A percentile compares a stretch with the other conserved stretches of the same genome.
phyloP scores from a whole-genome alignment of 208 protist species.

The Leishmania aethiopica region DNA sequence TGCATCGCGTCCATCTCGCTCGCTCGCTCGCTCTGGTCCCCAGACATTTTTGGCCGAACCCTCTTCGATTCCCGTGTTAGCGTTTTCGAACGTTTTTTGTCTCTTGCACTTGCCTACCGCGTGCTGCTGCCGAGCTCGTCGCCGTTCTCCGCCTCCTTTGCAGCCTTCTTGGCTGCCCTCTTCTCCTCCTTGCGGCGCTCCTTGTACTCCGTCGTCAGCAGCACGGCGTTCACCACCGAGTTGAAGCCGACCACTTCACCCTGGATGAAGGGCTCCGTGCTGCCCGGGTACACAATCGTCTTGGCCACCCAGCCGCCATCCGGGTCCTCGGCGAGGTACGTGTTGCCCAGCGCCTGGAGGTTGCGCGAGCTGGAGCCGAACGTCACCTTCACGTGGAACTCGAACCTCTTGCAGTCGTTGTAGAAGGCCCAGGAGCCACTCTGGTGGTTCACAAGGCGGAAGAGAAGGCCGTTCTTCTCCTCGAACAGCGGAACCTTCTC shows the following conservation, averaged over 20 bases:
- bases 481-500: slow-evolving; percentile 55
- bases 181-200: slow-evolving; percentile 55
- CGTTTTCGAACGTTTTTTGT: not conserved
- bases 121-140: slow-evolving; percentile 32
- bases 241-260: slow-evolving; percentile 64
- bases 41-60: not conserved
- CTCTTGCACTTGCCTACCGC: slow-evolving; percentile 6
- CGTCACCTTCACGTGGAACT: slow-evolving; percentile 70
- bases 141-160: slow-evolving; percentile 35
- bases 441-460: slow-evolving; percentile 64
- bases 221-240: slow-evolving; percentile 49
- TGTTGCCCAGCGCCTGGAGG: slow-evolving; percentile 55
- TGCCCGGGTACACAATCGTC: slow-evolving; percentile 56
- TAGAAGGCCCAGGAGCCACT: slow-evolving; percentile 71
- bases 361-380: slow-evolving; percentile 57
- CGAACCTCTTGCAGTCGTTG: slow-evolving; percentile 75
- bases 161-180: slow-evolving; percentile 52
- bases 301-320: slow-evolving; percentile 46
- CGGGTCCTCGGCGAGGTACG: slow-evolving; percentile 39
- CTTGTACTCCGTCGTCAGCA: slow-evolving; percentile 69
- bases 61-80: not conserved
- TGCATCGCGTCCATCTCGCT: not conserved
- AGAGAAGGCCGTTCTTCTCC: slow-evolving; percentile 74
- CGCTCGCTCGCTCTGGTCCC: not conserved
- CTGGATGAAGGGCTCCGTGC: slow-evolving; percentile 69